Evolutionary conservation across 176 grass and related monocot genomes (phyloP).

Genomic region (Puccinellia tenuiflora): DNA sequence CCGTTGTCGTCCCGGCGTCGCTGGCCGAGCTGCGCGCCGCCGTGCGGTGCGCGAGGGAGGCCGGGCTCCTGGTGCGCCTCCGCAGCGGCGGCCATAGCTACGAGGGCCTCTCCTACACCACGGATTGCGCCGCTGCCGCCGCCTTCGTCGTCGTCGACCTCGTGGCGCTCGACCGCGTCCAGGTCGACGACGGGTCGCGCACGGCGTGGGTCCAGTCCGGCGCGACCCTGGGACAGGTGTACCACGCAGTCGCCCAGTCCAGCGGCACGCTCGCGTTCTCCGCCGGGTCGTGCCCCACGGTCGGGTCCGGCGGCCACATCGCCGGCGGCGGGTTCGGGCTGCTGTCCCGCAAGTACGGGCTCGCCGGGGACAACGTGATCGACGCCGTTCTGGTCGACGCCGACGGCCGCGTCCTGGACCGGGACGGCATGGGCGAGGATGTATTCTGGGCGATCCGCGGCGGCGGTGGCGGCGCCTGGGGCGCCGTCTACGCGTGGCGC

Average conservation of each 20-base stretch:
- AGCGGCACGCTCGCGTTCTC: constrained; percentile 48
- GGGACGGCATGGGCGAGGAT: constrained; percentile 52
- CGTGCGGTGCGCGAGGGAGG: constrained; percentile 40
- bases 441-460: constrained; percentile 87
- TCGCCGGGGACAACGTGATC: constrained; percentile 63
- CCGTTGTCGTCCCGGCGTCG: constrained; percentile 46
- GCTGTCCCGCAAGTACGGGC: constrained; percentile 61
- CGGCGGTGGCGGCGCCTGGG: constrained; percentile 71
- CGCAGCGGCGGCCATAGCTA: constrained; percentile 93
- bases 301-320: constrained; percentile 65
- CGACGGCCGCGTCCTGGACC: constrained; percentile 32
- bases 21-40: constrained; percentile 24
- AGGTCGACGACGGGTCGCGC: neutral
- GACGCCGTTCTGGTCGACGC: constrained; percentile 57
- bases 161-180: constrained; percentile 39
- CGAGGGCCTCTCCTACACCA: constrained; percentile 76
- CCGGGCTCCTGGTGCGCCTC: constrained; percentile 34
- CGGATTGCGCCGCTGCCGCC: neutral
- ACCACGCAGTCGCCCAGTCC: constrained; percentile 38
- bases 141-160: constrained; percentile 67
- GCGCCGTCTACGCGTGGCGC: constrained; percentile 55
- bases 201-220: constrained; percentile 66
- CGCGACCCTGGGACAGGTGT: constrained; percentile 70
- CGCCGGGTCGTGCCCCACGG: constrained; percentile 60
- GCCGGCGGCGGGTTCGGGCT: constrained; percentile 75